Evolutionary conservation across 805 yeast species (phyloP).

Genomic region (Yamadazyma sp.): DNA sequence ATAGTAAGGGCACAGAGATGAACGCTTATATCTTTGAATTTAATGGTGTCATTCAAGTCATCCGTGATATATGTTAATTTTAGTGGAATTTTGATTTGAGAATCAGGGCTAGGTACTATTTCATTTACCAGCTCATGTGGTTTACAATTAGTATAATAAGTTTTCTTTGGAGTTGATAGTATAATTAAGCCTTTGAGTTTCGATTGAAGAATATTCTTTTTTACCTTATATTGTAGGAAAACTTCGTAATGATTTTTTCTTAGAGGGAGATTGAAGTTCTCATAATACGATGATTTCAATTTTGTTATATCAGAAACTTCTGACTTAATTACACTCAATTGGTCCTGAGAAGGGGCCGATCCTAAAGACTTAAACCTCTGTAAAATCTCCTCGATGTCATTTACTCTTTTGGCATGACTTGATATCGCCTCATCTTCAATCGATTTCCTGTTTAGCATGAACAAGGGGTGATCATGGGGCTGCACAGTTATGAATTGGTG

Average conservation of each 20-base stretch:
- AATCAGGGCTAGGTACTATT: background rate
- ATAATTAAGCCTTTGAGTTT: slow-evolving; percentile 33
- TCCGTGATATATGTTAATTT: slow-evolving; percentile 20
- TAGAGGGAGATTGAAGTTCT: slow-evolving; percentile 13
- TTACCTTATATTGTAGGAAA: slow-evolving; percentile 27
- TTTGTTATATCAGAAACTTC: slow-evolving; percentile 25
- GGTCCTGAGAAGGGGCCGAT: slow-evolving; percentile 8
- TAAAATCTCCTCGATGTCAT: slow-evolving; percentile 26
- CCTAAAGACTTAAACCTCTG: slow-evolving; percentile 20
- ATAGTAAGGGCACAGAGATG: slow-evolving; percentile 31
- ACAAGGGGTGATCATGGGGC: slow-evolving; percentile 20
- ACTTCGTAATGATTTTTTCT: slow-evolving; percentile 24
- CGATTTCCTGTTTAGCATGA: slow-evolving; percentile 28
- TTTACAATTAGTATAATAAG: slow-evolving; percentile 18
- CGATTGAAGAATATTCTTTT: slow-evolving; percentile 25
- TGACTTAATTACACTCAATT: slow-evolving; percentile 10
- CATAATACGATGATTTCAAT: slow-evolving; percentile 26
- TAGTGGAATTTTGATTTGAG: slow-evolving; percentile 8
- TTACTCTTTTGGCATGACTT: slow-evolving; percentile 26
- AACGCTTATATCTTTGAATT: slow-evolving; percentile 20
- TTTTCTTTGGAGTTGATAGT: slow-evolving; percentile 28
- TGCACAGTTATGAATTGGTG: slow-evolving; percentile 23
- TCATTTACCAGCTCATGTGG: slow-evolving; percentile 7
- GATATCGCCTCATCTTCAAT: slow-evolving; percentile 32
- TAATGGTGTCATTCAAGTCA: slow-evolving; percentile 22